Percentiles rank a stretch among this genome's conserved stretches.
Evolutionary conservation across 345 rosid genomes (phyloP).

Genomic region (Syzygium grande): DNA sequence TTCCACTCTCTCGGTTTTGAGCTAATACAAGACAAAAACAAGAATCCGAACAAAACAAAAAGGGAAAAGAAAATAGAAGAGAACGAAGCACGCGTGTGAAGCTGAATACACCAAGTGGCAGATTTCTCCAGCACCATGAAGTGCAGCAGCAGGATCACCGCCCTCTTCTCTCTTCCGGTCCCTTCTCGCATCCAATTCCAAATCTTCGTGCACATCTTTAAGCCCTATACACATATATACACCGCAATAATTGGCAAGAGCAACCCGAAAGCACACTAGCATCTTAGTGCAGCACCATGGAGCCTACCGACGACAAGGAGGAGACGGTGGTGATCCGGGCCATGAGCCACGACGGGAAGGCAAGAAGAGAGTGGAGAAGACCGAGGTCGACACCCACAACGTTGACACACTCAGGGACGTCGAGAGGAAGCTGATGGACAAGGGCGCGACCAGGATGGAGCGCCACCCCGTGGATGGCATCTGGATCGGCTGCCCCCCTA

Average conservation of each 20-base stretch:
- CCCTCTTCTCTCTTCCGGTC: not conserved
- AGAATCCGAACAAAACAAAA: not conserved
- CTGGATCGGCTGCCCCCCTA: conserved; percentile 46
- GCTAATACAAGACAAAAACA: not conserved
- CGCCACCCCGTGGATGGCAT: conserved; percentile 61
- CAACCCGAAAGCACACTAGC: not conserved
- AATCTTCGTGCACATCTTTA: not conserved
- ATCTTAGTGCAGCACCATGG: conserved; percentile 5
- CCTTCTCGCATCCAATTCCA: not conserved
- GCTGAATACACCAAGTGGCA: not conserved
- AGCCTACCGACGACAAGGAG: conserved; percentile 31
- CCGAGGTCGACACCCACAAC: conserved; percentile 35
- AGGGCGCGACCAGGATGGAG: conserved; percentile 69
- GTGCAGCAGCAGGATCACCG: not conserved
- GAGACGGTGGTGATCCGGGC: conserved; percentile 38
- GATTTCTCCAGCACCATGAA: conserved; percentile 8
- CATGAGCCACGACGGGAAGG: conserved; percentile 36
- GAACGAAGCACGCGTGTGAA: conserved; percentile 5
- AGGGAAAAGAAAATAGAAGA: not conserved
- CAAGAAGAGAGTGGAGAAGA: conserved; percentile 33
- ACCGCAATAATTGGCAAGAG: not conserved
- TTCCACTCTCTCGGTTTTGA: not conserved
- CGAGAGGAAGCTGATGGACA: conserved; percentile 57
- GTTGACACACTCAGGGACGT: conserved; percentile 51
- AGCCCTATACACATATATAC: not conserved